Evolutionary conservation across 2,329 filamentous ascomycete species (phyloP).

Genomic region (Fusarium drepaniforme): DNA sequence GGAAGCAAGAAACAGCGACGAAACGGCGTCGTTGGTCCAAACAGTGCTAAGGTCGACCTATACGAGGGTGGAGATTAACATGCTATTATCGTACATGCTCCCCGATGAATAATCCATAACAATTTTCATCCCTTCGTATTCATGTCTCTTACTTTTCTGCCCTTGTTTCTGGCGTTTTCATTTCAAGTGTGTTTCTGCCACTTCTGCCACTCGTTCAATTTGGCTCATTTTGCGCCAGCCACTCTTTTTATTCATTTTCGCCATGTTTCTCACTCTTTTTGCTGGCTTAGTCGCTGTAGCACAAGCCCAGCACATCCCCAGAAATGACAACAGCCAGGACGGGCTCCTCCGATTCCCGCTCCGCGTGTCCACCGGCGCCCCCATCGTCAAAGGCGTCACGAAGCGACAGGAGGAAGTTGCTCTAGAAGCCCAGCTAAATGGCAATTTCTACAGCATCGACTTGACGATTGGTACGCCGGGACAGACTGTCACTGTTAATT

Average conservation of each 20-base stretch:
- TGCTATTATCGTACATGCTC: neutral
- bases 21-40: neutral
- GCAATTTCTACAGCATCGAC: slow-evolving; percentile 55
- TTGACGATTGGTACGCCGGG: slow-evolving; percentile 53
- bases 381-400: slow-evolving; percentile 41
- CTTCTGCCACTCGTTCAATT: neutral
- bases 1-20: neutral
- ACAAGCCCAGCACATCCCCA: neutral
- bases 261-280: neutral
- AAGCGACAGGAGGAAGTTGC: slow-evolving; percentile 47
- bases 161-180: neutral
- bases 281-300: neutral
- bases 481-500: slow-evolving; percentile 53
- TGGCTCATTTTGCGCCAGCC: neutral
- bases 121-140: neutral
- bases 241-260: neutral
- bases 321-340: neutral
- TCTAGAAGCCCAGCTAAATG: slow-evolving; percentile 42
- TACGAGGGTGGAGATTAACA: neutral
- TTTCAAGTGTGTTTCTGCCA: neutral
- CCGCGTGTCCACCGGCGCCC: slow-evolving; percentile 34
- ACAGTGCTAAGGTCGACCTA: neutral
- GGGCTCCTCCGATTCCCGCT: neutral
- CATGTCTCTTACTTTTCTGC: neutral
- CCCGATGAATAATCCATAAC: neutral